These are phyloP conservation scores for Thermomucor indicae-seudaticae DNA, from an alignment of 371 early-diverging fungal genomes.

Conservation along the genomic window DNA sequence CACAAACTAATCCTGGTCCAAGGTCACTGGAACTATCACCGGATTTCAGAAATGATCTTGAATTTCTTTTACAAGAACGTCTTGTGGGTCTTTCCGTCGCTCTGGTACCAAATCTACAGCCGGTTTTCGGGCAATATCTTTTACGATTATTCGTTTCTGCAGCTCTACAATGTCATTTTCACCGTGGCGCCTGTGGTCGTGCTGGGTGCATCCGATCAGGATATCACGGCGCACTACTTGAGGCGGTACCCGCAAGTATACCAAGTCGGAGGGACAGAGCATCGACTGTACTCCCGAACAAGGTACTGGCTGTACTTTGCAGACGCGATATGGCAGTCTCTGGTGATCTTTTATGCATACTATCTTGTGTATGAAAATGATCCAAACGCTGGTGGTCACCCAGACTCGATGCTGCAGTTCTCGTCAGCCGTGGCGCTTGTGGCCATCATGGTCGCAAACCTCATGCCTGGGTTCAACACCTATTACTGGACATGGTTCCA, in stretches of 20 bases:
- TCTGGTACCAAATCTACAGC: constrained; percentile 85
- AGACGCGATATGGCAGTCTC: constrained; percentile 72
- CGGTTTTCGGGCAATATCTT: constrained; percentile 80
- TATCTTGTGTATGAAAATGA: constrained; percentile 39
- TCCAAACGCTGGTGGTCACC: constrained; percentile 36
- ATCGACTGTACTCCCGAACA: constrained; percentile 52
- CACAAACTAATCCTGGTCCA: constrained; percentile 74
- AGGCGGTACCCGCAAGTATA: constrained; percentile 65
- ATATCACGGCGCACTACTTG: constrained; percentile 51
- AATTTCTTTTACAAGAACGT: constrained; percentile 82
- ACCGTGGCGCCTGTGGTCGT: constrained; percentile 68
- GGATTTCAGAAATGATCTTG: constrained; percentile 75
- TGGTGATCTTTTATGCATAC: constrained; percentile 61
- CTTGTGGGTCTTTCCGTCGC: constrained; percentile 73
- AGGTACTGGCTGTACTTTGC: constrained; percentile 63
- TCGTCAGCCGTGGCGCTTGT: constrained; percentile 61
- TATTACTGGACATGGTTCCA: constrained; percentile 76
- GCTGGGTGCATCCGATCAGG: constrained; percentile 57
- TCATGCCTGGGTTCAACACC: constrained; percentile 69
- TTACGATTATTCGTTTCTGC: constrained; percentile 83
- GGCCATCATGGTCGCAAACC: constrained; percentile 65
- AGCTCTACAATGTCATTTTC: constrained; percentile 78
- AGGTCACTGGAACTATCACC: constrained; percentile 81
- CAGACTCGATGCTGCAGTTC: constrained; percentile 44
- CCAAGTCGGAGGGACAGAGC: constrained; percentile 57